phyloP scores from a whole-genome alignment of 2,329 filamentous ascomycete species.

The Mollisiaceae sp. region DNA sequence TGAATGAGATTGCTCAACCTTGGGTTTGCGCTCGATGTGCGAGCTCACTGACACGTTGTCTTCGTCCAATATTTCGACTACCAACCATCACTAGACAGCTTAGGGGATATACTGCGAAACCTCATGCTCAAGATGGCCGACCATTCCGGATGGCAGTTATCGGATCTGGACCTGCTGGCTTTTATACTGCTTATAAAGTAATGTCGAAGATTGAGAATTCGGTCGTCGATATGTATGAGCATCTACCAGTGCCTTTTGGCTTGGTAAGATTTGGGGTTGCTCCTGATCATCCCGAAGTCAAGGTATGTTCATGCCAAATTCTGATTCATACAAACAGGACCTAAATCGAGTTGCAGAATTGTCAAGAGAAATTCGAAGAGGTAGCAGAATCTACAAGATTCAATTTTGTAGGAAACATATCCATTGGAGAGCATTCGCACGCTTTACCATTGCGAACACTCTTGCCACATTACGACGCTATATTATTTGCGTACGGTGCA shows the following conservation, averaged over 20 bases:
- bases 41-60: conserved; percentile 19
- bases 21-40: conserved; percentile 40
- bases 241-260: conserved; percentile 89
- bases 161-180: conserved; percentile 93
- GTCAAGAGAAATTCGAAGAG: conserved; percentile 90
- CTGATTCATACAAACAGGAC: not conserved
- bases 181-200: conserved; percentile 89
- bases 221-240: conserved; percentile 94
- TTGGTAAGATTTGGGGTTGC: conserved; percentile 93
- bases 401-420: conserved; percentile 88
- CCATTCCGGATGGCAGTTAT: conserved; percentile 84
- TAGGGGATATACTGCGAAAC: conserved; percentile 36
- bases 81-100: conserved; percentile 17
- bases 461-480: conserved; percentile 84
- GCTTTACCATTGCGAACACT: conserved; percentile 70
- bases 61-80: not conserved
- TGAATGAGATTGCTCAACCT: conserved; percentile 33
- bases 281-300: conserved; percentile 98
- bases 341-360: conserved; percentile 67
- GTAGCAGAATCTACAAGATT: conserved; percentile 83
- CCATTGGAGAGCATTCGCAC: conserved; percentile 65
- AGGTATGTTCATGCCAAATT: conserved; percentile 58
- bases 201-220: conserved; percentile 76
- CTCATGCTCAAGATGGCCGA: conserved; percentile 42
- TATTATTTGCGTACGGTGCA: conserved; percentile 92